Evolutionary conservation across 148 eudicot genomes (phyloP).

Genomic region (Nyssa sinensis): DNA sequence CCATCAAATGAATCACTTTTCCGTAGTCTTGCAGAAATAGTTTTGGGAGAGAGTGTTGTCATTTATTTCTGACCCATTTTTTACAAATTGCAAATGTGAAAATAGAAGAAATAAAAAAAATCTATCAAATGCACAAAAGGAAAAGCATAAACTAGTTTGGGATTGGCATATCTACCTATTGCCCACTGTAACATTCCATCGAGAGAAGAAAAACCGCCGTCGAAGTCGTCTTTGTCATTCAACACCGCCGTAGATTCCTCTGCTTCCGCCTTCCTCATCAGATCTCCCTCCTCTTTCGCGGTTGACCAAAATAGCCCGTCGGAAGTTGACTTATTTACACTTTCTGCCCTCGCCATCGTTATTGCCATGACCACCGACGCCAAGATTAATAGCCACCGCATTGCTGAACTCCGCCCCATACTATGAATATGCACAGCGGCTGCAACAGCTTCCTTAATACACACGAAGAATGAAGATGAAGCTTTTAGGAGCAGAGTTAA

Average conservation of each 20-base stretch:
- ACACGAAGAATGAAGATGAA: too few relatives aligned
- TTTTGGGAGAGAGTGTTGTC: too few relatives aligned
- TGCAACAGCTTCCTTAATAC: too few relatives aligned
- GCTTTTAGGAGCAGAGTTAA: too few relatives aligned
- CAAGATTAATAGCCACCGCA: neutral
- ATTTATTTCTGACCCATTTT: too few relatives aligned
- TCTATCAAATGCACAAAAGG: neutral
- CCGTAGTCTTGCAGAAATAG: too few relatives aligned
- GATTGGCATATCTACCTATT: constrained; percentile 46
- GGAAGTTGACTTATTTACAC: constrained; percentile 46
- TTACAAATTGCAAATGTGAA: too few relatives aligned
- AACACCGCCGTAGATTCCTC: constrained; percentile 41
- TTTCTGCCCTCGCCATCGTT: constrained; percentile 34
- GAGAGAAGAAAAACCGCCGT: constrained; percentile 90
- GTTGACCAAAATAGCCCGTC: constrained; percentile 59
- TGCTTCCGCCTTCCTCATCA: constrained; percentile 38
- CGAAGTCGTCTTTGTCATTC: constrained; percentile 51
- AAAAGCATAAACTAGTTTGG: neutral
- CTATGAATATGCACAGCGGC: too few relatives aligned
- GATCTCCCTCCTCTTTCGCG: constrained; percentile 51
- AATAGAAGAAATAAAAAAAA: too few relatives aligned
- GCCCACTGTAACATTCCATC: constrained; percentile 97
- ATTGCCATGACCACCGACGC: neutral
- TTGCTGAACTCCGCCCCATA: too few relatives aligned
- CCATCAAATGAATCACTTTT: too few relatives aligned